Conservation (phyloP, 352 stramenopile species). For the Globisporangium okanoganense region DNA sequence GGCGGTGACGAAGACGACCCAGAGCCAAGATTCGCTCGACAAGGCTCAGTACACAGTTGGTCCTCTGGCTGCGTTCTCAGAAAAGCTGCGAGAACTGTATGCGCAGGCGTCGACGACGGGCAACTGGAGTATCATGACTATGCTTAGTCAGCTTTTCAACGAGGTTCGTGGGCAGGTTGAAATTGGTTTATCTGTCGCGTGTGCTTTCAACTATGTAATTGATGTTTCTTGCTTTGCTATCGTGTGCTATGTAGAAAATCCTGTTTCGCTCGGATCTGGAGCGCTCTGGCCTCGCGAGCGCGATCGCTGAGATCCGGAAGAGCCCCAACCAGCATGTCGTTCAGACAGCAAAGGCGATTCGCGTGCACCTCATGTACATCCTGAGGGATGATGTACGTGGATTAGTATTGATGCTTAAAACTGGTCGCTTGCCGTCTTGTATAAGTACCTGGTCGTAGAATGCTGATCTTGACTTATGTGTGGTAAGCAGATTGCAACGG, state of each 20-base stretch:
- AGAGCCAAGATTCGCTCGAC: neutral
- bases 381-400: slow-evolving; percentile 11
- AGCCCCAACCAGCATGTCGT: slow-evolving; percentile 18
- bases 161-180: slow-evolving; percentile 3
- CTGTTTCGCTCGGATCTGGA: slow-evolving; percentile 14
- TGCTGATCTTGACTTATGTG: no score
- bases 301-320: slow-evolving; percentile 15
- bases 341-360: slow-evolving; percentile 17
- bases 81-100: slow-evolving; percentile 6
- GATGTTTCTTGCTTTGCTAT: neutral
- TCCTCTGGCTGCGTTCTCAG: slow-evolving; percentile 5
- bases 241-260: slow-evolving; percentile 1
- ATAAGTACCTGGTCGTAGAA: no score
- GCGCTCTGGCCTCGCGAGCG: slow-evolving; percentile 10
- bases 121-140: slow-evolving; percentile 6
- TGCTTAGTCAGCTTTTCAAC: slow-evolving; percentile 17
- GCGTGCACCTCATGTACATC: slow-evolving; percentile 18
- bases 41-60: slow-evolving; percentile 4
- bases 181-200: neutral
- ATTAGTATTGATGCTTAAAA: no score
- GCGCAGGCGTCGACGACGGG: slow-evolving; percentile 8
- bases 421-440: no score
- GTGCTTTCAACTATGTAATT: neutral
- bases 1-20: neutral
- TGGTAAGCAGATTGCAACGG: neutral